A percentile compares a stretch with the other conserved stretches of the same genome.
Evolutionary conservation across 2,329 filamentous ascomycete species (phyloP).

Genomic region (Triangularia verruculosa): DNA sequence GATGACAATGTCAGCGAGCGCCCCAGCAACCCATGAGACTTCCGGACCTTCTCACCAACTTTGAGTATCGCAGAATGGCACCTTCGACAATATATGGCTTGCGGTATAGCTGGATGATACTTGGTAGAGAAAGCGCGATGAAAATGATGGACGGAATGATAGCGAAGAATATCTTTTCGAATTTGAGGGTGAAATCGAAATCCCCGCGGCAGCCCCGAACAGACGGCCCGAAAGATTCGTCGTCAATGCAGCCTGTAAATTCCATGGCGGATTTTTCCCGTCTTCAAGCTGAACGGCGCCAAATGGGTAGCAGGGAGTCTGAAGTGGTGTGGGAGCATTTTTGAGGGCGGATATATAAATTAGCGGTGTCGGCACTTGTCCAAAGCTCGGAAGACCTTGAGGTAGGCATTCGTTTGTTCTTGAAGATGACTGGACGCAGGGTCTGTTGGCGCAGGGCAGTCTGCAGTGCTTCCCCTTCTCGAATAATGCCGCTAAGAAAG

Average conservation of each 20-base stretch:
- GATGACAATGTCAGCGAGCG: neutral
- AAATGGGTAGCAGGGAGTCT: no score
- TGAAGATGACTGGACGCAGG: neutral
- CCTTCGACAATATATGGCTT: conserved; percentile 37
- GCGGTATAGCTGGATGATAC: conserved; percentile 34
- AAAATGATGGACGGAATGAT: conserved; percentile 43
- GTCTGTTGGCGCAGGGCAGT: neutral
- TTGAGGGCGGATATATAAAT: neutral
- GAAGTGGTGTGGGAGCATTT: neutral
- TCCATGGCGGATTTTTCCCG: conserved; percentile 24
- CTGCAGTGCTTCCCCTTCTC: neutral
- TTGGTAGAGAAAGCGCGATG: conserved; percentile 34
- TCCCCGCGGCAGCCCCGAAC: conserved; percentile 46
- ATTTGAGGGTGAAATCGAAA: conserved; percentile 51
- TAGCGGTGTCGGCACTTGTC: neutral
- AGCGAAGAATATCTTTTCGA: conserved; percentile 47
- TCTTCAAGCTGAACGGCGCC: no score
- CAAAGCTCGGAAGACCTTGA: neutral
- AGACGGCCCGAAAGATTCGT: conserved; percentile 41
- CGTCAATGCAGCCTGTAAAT: conserved; percentile 34
- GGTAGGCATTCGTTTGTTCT: neutral
- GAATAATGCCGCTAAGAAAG: neutral
- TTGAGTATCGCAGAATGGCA: conserved; percentile 33
- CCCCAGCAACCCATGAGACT: neutral
- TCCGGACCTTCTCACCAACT: conserved; percentile 30